phyloP scores from a whole-genome alignment of 371 early-diverging fungal genomes.

The Rhizomucor miehei region DNA sequence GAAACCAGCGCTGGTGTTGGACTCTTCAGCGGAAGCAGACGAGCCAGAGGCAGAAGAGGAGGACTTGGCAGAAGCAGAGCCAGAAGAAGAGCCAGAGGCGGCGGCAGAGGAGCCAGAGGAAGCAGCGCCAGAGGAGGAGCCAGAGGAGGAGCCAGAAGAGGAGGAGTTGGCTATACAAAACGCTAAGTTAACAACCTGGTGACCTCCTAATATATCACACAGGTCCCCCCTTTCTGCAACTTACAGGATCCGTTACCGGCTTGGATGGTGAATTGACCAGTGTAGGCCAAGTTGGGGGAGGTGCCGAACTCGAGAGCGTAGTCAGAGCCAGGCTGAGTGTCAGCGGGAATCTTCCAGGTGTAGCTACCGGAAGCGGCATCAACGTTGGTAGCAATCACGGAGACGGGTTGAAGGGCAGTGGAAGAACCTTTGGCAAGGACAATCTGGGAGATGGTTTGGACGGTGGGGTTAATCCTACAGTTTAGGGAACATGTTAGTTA shows the following conservation, averaged over 20 bases:
- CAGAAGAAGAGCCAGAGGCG: not conserved
- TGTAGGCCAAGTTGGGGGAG: conserved; percentile 27
- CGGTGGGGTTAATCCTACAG: conserved; percentile 20
- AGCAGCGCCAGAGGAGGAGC: not conserved
- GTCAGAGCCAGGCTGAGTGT: conserved; percentile 20
- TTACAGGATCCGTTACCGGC: conserved; percentile 12
- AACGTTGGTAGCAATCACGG: conserved; percentile 16
- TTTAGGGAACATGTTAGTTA: not conserved
- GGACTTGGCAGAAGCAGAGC: not conserved
- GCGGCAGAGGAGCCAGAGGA: not conserved
- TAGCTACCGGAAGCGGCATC: conserved; percentile 7
- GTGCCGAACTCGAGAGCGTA: conserved; percentile 29
- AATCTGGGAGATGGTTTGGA: conserved; percentile 18
- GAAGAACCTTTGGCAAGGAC: conserved; percentile 24
- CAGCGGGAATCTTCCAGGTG: conserved; percentile 25
- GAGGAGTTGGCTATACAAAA: not conserved
- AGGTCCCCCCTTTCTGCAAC: not conserved
- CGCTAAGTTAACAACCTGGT: not conserved
- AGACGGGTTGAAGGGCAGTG: conserved; percentile 18
- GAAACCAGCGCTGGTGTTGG: conserved; percentile 3
- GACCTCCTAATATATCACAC: not conserved
- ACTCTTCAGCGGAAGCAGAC: not conserved
- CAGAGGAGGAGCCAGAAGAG: not conserved
- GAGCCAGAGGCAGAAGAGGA: not conserved
- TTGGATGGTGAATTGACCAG: conserved; percentile 25